Base-by-base conservation (phyloP, 2,329 filamentous ascomycete species). In the Neonectria neomacrospora region DNA sequence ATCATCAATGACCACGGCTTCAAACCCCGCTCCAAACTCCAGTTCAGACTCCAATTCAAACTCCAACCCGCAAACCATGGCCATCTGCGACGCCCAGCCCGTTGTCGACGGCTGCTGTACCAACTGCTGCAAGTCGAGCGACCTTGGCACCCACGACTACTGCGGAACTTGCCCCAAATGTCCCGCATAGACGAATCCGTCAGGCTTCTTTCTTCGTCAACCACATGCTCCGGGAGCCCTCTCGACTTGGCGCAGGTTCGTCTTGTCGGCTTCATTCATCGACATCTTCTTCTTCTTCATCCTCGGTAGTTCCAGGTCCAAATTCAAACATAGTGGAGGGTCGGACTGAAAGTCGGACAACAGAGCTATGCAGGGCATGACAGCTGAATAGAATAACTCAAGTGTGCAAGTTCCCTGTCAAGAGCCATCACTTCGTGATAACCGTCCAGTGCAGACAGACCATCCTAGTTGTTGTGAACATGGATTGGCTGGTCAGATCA, bases 71-170 rank as follows among this genome's bases (percentile, higher is more conserved):
- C 37, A 50, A 44, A 52, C 18, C 8, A 75, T 75, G 73, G 52
- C 65, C 51, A 56, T 59, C 41, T 41, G 23, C 39, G 65, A 74
- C 28, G 23, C 58, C 42, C 57, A 58, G 52, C 60, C 63, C 28
- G 63, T 69, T 23, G 61, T 67, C 50, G 63, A 76, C 58, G 61
- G 58, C 45, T 76, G 74, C 61, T 76, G 74, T 50, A 73, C 69
- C 44, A 73, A 61, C 42, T 76, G 74, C 54, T 76, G 74, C 59
- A 76, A 76, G 64, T 72, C 73, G 20, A 75, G 57, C 34, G 74
- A 76, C 61, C 69, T 76, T 32, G 74, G 74, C 45, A 76, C 74
- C 10, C 74, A 76, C 58, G 74, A 76, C 63, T 76, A 76, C 54
- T 76, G 74, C 51, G 74, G 74, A 51, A 76, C 74, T 57, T 76